Evolutionary conservation across 176 grass and related monocot species (phyloP), one percentile per base, ranked within the genome.

Genomic region (Ananas comosus): DNA sequence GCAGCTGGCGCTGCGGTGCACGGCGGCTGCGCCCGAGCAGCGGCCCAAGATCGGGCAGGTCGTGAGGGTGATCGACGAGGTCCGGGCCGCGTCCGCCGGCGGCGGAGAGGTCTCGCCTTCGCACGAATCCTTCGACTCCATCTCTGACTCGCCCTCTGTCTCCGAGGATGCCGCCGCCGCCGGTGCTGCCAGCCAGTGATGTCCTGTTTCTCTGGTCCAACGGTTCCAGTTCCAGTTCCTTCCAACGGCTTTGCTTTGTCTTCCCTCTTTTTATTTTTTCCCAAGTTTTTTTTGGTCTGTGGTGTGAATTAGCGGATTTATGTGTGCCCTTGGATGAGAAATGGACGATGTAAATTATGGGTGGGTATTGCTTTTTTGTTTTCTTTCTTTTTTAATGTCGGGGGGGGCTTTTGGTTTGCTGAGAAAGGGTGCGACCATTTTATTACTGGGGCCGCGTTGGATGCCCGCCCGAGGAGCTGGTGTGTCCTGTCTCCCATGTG

Each of bases 1-100:
- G 66, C 95, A 99, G 91, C 83, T 99, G 1, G 90, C 95, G 22
- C 74, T 99, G 22, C 81, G 82, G 63, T 99, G 90, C 78, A 73
- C 87, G 0, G 70, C 86, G 3, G 17, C 33, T 5, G 74, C 82
- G 42, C 82, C 87, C 1, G 90, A 91, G 47, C 95, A 94, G 77
- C 84, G 95, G 72, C 95, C 90, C 66, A 99, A 88, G 78, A 88
- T 91, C 50, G 83, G 78, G 23, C 83, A 86, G 58, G 87, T 94
- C 12, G 72, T 93, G 12, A 88, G 83, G 90, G 84, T 99, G 94
- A 65, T 93, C 72, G 94, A 99, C 17, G 90, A 99, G 74, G 81
- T 99, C 13, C 84, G 87, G 23, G 74, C 76, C 8, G 73, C 65
- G 54, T 65, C 63, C 11, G 50, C 70, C 12, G 24, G 56, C 29